Conservation (phyloP, 768 basidiomycete genomes). For the Suillus fuscotomentosus region DNA sequence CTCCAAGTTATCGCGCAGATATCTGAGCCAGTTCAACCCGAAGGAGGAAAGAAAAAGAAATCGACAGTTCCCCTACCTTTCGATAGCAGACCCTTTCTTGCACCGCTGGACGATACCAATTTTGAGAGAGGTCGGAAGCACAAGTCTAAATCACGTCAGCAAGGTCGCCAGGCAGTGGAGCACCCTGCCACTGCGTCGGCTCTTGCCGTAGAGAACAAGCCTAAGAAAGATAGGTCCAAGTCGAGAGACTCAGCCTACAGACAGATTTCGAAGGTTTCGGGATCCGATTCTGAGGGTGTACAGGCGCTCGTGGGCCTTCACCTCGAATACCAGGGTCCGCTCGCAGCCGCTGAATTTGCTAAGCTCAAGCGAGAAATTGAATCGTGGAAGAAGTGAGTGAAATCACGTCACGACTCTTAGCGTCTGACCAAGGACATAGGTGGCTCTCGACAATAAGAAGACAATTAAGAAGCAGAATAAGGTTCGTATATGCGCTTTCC, state of each 20-base stretch:
- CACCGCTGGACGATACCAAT: constrained; percentile 25
- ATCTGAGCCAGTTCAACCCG: constrained; percentile 20
- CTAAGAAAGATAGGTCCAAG: constrained; percentile 34
- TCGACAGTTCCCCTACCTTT: constrained; percentile 14
- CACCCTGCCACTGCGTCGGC: constrained; percentile 15
- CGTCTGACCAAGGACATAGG: constrained; percentile 20
- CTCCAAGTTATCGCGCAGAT: constrained; percentile 16
- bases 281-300: constrained; percentile 27
- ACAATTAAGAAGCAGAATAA: constrained; percentile 53
- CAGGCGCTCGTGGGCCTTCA: constrained; percentile 16
- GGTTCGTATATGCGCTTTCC: constrained; percentile 31
- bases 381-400: constrained; percentile 41
- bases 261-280: constrained; percentile 18
- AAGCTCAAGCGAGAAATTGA: constrained; percentile 59
- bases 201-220: constrained; percentile 1
- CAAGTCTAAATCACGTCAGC: constrained; percentile 25
- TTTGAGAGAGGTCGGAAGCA: constrained; percentile 32
- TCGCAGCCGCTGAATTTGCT: constrained; percentile 50
- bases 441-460: constrained; percentile 48
- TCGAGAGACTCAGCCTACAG: constrained; percentile 31
- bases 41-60: constrained; percentile 32
- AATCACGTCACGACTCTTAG: not conserved
- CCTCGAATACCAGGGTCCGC: constrained; percentile 29
- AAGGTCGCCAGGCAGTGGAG: constrained; percentile 22
- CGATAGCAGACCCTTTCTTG: constrained; percentile 22